Base-by-base conservation (phyloP, 208 protist species). In the Herpetomonas muscarum region DNA sequence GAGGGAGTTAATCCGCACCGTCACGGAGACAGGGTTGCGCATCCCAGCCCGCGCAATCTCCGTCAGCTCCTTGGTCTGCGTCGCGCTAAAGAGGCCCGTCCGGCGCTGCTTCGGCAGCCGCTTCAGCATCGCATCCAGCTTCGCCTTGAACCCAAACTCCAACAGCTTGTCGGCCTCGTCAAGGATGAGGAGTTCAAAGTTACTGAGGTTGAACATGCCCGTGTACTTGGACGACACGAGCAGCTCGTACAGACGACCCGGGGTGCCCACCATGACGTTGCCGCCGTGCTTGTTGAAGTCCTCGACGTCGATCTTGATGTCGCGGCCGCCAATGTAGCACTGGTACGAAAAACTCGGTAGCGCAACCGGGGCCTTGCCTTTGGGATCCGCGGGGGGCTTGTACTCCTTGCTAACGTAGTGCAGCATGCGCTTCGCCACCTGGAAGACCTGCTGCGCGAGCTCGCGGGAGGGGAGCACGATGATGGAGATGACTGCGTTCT, bases 161-260 rank as follows among this genome's bases (percentile, higher is more conserved):
- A 98, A 80, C 36, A 98, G 70, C 54, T 92, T 90, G 45, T 98
- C 94, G 15, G 92, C 94, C 70, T 98, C 94, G 45, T 98, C 94
- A 2, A 98, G 65, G 41, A 98, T 80, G 56, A 97, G 84, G 22
- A 97, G 76, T 64, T 98, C 91, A 36, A 98, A 84, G 51, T 67
- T 55, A 26, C 70, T 69, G 52, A 88, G 78, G 70, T 88, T 70
- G 41, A 96, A 90, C 13, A 94, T 56, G 21, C 41, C 74, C 3
- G 76, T 36, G 67, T 93, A 53, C 64, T 93, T 90, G 4, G 85
- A 88, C 13, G 87, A 89, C 21, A 96, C 81, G 19, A 98, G 63
- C 24, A 97, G 63, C 67, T 97, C 94, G 61, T 87, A 92, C 37
- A 97, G 46, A 37, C 92, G 72, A 5, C 92, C 92, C 2, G 94